Base-by-base conservation (phyloP, 805 yeast genomes). In the Starmerella cellae region DNA sequence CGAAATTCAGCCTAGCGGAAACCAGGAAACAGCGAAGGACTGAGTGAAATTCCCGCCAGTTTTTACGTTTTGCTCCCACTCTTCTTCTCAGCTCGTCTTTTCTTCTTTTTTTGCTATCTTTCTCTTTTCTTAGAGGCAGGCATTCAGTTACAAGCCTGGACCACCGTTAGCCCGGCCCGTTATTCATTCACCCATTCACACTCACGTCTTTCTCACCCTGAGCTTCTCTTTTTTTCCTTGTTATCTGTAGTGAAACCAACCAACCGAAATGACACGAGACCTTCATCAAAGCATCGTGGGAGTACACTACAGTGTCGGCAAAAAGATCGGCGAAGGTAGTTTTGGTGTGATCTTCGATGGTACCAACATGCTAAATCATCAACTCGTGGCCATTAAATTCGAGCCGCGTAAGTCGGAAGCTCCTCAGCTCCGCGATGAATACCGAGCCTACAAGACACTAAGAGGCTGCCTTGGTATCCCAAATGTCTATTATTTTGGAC, bases 341-440 rank as follows among this genome's bases (percentile, higher is more conserved):
- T 91, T 91, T 62, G 98, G 98, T 43, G 94, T 91, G 41, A 80
- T 91, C 46, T 91, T 91, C 60, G 97, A 91, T 66, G 98, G 98
- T 49, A 74, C 83, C 34, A 88, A 91, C 60, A 71, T 91, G 58
- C 75, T 91, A 54, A 88, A 85, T 66, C 87, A 87, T 51, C 79
- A 79, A 48, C 93, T 82, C 39, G 97, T 91, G 36, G 98, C 97
- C 32, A 88, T 91, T 61, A 91, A 91, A 64, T 91, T 91, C 55
- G 69, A 91, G 64, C 97, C 96, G 18, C 72, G 97, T 55, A 91
- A 87, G 60, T 78, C 93, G 30, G 98, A 91, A 56, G 95, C 97
- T 8, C 98, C 98, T 6, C 98, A 91, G 62, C 70, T 91, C 44
- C 74, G 95, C 55, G 98, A 91, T 61, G 98, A 91, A 64, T 91